Conservation (phyloP, 257 asterid species). For the Solanum corneliomulleri region DNA sequence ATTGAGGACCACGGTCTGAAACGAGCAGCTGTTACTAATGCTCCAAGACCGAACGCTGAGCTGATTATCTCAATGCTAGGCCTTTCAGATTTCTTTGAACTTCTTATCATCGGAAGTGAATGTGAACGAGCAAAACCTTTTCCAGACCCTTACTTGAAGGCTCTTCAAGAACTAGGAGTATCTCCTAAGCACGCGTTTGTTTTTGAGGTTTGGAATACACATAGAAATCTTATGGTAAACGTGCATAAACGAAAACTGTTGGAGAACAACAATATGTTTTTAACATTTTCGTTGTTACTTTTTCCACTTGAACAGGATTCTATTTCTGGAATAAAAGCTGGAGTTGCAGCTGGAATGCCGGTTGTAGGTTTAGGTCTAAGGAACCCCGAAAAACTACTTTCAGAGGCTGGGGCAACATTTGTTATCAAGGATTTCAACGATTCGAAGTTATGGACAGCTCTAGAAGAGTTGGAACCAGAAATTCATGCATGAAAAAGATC, state of each 20-base stretch:
- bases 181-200: constrained; percentile 47
- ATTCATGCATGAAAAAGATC: constrained; percentile 8
- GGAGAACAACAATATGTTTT: not conserved
- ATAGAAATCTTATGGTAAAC: not conserved
- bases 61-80: constrained; percentile 40
- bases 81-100: constrained; percentile 47
- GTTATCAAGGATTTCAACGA: constrained; percentile 58
- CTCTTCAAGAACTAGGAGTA: constrained; percentile 41
- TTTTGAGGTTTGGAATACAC: constrained; percentile 44
- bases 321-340: constrained; percentile 70
- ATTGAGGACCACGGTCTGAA: constrained; percentile 46
- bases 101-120: constrained; percentile 51
- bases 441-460: constrained; percentile 44
- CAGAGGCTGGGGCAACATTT: constrained; percentile 49
- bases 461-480: constrained; percentile 29
- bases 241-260: not conserved
- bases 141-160: constrained; percentile 80
- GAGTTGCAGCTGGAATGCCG: constrained; percentile 74
- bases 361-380: constrained; percentile 59
- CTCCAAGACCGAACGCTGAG: constrained; percentile 72
- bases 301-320: constrained; percentile 43
- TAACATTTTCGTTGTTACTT: not conserved
- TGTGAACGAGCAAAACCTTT: constrained; percentile 72
- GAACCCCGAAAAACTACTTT: constrained; percentile 46
- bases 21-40: constrained; percentile 90